Conservation (phyloP, 768 basidiomycete species). For the Gelatoporia subvermispora region DNA sequence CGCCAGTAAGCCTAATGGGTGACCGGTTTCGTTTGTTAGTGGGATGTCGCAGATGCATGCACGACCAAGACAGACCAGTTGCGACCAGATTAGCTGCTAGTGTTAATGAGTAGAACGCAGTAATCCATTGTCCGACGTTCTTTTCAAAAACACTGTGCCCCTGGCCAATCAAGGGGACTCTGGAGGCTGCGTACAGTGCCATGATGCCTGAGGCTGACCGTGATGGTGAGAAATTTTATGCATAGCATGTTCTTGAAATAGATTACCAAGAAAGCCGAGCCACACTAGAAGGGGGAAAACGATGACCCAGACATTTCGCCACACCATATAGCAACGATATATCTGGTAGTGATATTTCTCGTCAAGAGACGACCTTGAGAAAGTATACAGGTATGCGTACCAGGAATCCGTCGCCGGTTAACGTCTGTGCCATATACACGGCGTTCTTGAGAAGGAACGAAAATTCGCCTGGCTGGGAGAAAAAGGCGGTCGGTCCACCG, state of each 20-base stretch:
- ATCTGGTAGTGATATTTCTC: conserved; percentile 10
- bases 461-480: conserved; percentile 21
- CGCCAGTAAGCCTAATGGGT: conserved; percentile 15
- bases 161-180: neutral
- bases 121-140: conserved; percentile 18
- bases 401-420: conserved; percentile 26
- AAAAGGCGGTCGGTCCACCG: conserved; percentile 19
- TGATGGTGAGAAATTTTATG: neutral
- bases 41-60: too few relatives aligned
- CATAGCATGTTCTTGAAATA: neutral
- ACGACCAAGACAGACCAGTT: conserved; percentile 12
- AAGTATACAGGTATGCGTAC: conserved; percentile 9
- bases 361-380: neutral
- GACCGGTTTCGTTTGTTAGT: too few relatives aligned
- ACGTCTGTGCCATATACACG: conserved; percentile 22
- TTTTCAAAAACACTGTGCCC: conserved; percentile 15
- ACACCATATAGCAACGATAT: conserved; percentile 25
- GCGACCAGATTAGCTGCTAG: conserved; percentile 18
- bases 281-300: conserved; percentile 17
- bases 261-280: conserved; percentile 5
- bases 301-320: conserved; percentile 18
- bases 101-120: conserved; percentile 17
- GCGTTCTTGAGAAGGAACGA: conserved; percentile 26
- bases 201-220: conserved; percentile 14
- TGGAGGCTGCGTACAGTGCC: conserved; percentile 13